phyloP scores from a whole-genome alignment of 805 yeast genomes.

The Pichia thaimueangensis region DNA sequence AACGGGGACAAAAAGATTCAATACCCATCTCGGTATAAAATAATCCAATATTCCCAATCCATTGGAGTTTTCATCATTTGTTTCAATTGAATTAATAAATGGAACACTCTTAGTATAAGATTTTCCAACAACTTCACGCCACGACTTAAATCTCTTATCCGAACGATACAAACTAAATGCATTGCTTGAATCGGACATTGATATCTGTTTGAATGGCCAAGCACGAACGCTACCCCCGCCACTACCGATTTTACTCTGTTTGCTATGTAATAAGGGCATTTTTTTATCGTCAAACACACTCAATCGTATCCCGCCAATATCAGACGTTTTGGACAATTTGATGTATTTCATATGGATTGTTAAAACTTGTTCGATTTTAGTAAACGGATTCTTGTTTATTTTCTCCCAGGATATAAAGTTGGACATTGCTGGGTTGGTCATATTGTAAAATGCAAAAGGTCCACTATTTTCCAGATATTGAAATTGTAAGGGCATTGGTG shows the following conservation, averaged over 20 bases:
- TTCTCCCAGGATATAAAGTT: slow-evolving; percentile 8
- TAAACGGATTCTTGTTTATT: slow-evolving; percentile 11
- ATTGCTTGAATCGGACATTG: background rate
- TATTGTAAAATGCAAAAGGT: slow-evolving; percentile 8
- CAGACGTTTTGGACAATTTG: slow-evolving; percentile 7
- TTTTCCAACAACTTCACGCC: slow-evolving; percentile 10
- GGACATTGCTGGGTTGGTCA: slow-evolving; percentile 6
- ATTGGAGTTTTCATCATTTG: background rate
- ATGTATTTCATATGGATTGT: slow-evolving; percentile 12
- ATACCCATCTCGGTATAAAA: slow-evolving; percentile 12
- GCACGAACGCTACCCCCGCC: background rate
- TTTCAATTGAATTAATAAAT: background rate
- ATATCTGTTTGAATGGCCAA: slow-evolving; percentile 10
- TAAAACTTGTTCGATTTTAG: slow-evolving; percentile 12
- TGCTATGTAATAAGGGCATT: background rate
- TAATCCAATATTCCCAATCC: slow-evolving; percentile 9
- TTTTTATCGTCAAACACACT: slow-evolving; percentile 2
- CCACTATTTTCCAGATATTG: slow-evolving; percentile 10
- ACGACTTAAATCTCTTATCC: slow-evolving; percentile 6
- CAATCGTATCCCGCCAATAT: slow-evolving; percentile 12
- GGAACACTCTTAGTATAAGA: slow-evolving; percentile 9
- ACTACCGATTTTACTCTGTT: background rate
- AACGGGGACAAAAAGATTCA: slow-evolving; percentile 8
- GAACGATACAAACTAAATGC: slow-evolving; percentile 4
- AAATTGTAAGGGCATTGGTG: slow-evolving; percentile 10